Conservation (phyloP, 2,329 filamentous ascomycete genomes). For the Colletotrichum truncatum region DNA sequence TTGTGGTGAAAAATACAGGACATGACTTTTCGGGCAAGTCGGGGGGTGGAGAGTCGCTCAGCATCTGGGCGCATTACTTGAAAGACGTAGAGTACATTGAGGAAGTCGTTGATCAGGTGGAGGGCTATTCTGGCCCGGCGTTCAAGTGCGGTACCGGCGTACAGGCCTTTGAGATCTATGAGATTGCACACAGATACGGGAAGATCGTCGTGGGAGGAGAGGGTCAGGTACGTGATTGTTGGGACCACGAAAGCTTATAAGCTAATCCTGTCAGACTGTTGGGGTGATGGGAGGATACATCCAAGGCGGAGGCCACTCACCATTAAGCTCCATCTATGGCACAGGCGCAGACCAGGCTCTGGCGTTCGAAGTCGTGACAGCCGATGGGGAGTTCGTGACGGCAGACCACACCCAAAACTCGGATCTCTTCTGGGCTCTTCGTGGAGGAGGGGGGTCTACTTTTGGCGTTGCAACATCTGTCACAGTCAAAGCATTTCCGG, state of each 20-base stretch:
- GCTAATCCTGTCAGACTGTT: constrained; percentile 48
- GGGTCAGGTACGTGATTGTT: neutral
- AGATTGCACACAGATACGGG: neutral
- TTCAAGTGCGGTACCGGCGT: constrained; percentile 11
- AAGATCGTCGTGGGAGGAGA: constrained; percentile 11
- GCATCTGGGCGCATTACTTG: constrained; percentile 18
- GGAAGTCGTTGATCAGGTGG: neutral
- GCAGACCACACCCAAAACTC: constrained; percentile 56
- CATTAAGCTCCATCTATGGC: constrained; percentile 61
- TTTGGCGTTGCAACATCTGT: constrained; percentile 15
- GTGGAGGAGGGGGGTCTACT: constrained; percentile 60
- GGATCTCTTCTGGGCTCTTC: constrained; percentile 72
- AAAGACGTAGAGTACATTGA: constrained; percentile 5
- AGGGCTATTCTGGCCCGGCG: neutral
- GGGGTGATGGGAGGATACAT: constrained; percentile 67
- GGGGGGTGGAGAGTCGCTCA: constrained; percentile 3
- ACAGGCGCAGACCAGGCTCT: constrained; percentile 68
- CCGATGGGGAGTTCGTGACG: constrained; percentile 54
- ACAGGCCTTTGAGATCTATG: constrained; percentile 11
- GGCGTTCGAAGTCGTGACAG: constrained; percentile 63
- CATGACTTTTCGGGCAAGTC: constrained; percentile 19
- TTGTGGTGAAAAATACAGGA: constrained; percentile 20
- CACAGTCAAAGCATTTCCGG: constrained; percentile 11
- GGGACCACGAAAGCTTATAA: neutral
- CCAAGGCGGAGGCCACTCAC: constrained; percentile 68